These are phyloP conservation scores for Populus tremula DNA, from an alignment of 345 rosid species.

Conservation along the genomic window DNA sequence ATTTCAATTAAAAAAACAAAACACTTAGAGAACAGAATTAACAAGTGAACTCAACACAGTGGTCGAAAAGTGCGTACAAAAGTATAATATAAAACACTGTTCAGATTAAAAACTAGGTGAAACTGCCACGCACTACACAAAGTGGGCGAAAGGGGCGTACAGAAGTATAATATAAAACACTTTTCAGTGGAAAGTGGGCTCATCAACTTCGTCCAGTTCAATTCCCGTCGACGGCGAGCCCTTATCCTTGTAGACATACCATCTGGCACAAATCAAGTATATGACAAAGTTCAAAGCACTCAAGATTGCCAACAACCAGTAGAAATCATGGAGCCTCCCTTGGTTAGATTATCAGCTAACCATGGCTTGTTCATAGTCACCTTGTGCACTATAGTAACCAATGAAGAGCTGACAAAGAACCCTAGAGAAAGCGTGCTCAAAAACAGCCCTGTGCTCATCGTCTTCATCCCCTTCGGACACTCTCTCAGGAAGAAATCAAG, in stretches of 20 bases:
- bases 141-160: neutral
- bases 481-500: constrained; percentile 89
- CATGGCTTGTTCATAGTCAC: constrained; percentile 59
- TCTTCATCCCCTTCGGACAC: constrained; percentile 98
- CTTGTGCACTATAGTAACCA: constrained; percentile 72
- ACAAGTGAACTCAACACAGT: no score
- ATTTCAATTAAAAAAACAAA: no score
- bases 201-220: constrained; percentile 58
- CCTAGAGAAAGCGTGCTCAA: constrained; percentile 86
- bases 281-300: constrained; percentile 56
- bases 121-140: no score
- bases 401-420: constrained; percentile 69
- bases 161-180: neutral
- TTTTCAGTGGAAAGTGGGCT: constrained; percentile 39
- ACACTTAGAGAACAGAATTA: no score
- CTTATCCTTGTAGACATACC: constrained; percentile 95
- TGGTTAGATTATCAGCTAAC: constrained; percentile 76
- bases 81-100: neutral
- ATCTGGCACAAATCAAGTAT: constrained; percentile 56
- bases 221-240: constrained; percentile 73
- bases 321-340: constrained; percentile 78
- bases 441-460: constrained; percentile 90
- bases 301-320: constrained; percentile 73
- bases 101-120: neutral
- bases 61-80: neutral